phyloP scores from a whole-genome alignment of 495 filamentous ascomycete genomes.

The Articulospora tetracladia region DNA sequence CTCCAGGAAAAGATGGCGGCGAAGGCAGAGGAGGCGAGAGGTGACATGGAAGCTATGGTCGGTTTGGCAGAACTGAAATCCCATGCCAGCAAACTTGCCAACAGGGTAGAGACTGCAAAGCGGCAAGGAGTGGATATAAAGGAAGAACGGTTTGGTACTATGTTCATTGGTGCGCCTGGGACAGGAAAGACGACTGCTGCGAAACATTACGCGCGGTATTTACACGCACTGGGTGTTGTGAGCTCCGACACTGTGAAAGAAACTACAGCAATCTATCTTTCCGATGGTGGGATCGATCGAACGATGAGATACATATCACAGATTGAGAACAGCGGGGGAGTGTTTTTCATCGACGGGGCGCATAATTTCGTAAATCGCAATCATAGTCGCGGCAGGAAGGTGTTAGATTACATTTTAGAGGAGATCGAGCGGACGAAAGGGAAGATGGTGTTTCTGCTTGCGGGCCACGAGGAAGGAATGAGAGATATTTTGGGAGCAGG shows the following conservation, averaged over 20 bases:
- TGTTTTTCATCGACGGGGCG: constrained; percentile 63
- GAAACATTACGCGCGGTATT: constrained; percentile 55
- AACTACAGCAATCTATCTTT: constrained; percentile 51
- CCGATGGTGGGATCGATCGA: constrained; percentile 38
- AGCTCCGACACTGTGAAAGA: constrained; percentile 42
- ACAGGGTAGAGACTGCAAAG: constrained; percentile 45
- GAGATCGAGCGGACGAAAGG: constrained; percentile 72
- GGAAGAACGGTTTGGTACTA: constrained; percentile 48
- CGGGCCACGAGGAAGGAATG: constrained; percentile 75
- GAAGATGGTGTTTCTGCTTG: constrained; percentile 72
- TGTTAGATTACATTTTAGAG: constrained; percentile 68
- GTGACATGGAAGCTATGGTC: constrained; percentile 54
- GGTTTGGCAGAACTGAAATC: constrained; percentile 60
- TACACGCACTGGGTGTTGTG: constrained; percentile 45
- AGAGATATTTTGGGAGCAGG: constrained; percentile 71
- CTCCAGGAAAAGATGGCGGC: constrained; percentile 41
- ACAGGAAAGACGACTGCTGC: constrained; percentile 69
- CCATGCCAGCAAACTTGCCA: constrained; percentile 51
- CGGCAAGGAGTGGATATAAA: constrained; percentile 43
- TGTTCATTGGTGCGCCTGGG: constrained; percentile 61
- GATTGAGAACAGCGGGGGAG: constrained; percentile 49
- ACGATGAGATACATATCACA: constrained; percentile 38
- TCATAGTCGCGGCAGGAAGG: constrained; percentile 49
- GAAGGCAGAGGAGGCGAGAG: constrained; percentile 43
- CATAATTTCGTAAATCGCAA: constrained; percentile 44